These are phyloP conservation scores for Heterobasidion annosum DNA, from an alignment of 1,284 basidiomycete genomes.

Conservation along the genomic window DNA sequence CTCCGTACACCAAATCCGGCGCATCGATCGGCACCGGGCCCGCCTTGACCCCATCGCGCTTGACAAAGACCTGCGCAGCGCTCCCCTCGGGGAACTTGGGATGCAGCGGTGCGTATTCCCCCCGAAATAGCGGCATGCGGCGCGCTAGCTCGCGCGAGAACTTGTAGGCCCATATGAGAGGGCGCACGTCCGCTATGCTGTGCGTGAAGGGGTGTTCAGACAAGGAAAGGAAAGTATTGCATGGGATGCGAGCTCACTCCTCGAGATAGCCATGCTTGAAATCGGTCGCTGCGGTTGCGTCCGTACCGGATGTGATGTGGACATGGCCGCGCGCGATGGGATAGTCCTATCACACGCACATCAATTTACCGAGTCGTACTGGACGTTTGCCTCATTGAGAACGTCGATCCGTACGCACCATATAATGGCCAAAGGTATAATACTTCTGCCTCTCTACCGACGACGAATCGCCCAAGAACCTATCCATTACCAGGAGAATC, in stretches of 20 bases:
- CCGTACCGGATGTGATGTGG: constrained; percentile 30
- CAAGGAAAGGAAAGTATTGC: neutral
- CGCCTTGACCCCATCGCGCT: constrained; percentile 7
- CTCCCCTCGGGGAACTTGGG: constrained; percentile 41
- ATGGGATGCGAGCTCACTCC: constrained; percentile 4
- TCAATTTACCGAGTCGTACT: neutral
- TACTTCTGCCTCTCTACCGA: constrained; percentile 19
- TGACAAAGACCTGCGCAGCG: constrained; percentile 25
- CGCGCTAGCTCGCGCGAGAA: constrained; percentile 46
- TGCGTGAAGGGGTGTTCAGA: neutral
- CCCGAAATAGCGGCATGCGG: constrained; percentile 44
- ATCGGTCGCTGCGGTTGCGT: constrained; percentile 24
- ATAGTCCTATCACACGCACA: constrained; percentile 14
- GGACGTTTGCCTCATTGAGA: neutral
- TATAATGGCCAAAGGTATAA: constrained; percentile 22
- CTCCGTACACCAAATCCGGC: constrained; percentile 41
- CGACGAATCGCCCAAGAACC: constrained; percentile 19
- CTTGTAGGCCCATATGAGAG: constrained; percentile 51
- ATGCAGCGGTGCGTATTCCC: constrained; percentile 35
- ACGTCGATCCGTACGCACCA: neutral
- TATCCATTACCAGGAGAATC: neutral
- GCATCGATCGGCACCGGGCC: constrained; percentile 31
- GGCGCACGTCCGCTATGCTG: constrained; percentile 42
- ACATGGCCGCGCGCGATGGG: constrained; percentile 31
- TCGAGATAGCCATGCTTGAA: constrained; percentile 25